Evolutionary conservation across 1,139 yeast species (phyloP), one percentile per base, ranked within the genome.

Genomic region (Pichia sp.): DNA sequence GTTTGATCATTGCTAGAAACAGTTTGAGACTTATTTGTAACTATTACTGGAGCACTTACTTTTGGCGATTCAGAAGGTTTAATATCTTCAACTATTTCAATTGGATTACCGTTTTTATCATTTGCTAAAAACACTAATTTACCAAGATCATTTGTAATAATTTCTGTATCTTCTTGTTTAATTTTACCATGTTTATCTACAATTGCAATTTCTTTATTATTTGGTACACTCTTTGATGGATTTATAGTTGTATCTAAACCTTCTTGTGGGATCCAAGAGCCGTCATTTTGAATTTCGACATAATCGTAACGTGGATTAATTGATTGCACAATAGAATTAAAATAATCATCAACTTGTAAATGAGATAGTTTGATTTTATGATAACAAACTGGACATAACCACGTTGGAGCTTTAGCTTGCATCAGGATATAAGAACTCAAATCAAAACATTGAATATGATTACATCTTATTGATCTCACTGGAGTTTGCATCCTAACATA

Each of bases 391-490:
- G 90, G 90, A 59, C 94, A 85, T 39, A 65, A 66, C 87, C 88
- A 83, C 0, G 79, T 72, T 0, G 89, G 81, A 0, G 77, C 68
- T 57, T 79, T 83, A 43, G 70, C 68, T 59, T 84, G 92, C 29
- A 82, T 69, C 50, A 76, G 73, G 15, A 85, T 59, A 58, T 73
- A 85, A 45, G 80, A 75, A 26, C 70, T 61, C 0, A 80, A 82
- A 64, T 85, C 94, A 64, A 84, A 84, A 58, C 92, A 84, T 57
- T 79, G 82, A n/a, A 81, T 64, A 61, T 85, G 94, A 37, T 74
- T 68, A 63, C 92, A 85, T 48, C 66, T 69, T 0, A 71, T 66
- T 2, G 86, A 76, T 56, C 79, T 77, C 2, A 74, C 76, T 0
- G 94, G 92, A 50, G 71, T 66, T 49, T 69, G 68, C 73, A 85